These are phyloP conservation scores for Eutrema salsugineum DNA, from an alignment of 441 rosid species.

Conservation along the genomic window DNA sequence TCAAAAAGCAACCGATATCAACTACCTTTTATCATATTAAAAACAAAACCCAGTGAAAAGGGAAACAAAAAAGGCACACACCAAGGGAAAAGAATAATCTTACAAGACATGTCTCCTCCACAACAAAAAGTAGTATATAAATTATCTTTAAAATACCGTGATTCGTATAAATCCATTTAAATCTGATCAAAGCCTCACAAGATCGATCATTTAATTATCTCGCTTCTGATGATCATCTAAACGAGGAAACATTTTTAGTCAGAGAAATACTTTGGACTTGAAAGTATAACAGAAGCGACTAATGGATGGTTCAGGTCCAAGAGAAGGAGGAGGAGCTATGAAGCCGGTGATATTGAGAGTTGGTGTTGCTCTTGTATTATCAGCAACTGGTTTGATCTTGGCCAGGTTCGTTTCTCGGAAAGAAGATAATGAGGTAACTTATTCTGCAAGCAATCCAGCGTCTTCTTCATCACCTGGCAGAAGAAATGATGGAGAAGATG, in stretches of 20 bases:
- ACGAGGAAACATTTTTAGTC: slow-evolving; percentile 13
- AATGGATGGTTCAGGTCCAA: slow-evolving; percentile 30
- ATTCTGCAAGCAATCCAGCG: slow-evolving; percentile 15
- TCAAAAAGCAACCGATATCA: slow-evolving; percentile 18
- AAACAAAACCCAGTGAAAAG: not conserved
- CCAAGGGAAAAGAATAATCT: slow-evolving; percentile 42
- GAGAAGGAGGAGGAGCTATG: slow-evolving; percentile 37
- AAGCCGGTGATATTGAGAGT: slow-evolving; percentile 64
- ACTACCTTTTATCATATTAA: not conserved
- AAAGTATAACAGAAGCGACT: not conserved
- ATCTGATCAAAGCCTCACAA: not conserved
- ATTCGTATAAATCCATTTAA: slow-evolving; percentile 1
- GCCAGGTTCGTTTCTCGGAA: slow-evolving; percentile 44
- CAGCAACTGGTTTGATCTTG: slow-evolving; percentile 55
- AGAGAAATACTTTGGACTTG: not conserved
- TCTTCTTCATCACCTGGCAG: slow-evolving; percentile 1
- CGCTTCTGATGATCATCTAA: not conserved
- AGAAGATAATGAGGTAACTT: slow-evolving; percentile 13
- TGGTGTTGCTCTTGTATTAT: slow-evolving; percentile 54
- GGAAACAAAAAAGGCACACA: not conserved
- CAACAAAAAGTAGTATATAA: not conserved
- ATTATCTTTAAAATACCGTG: not conserved
- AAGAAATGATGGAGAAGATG: slow-evolving; percentile 22
- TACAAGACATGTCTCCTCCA: slow-evolving; percentile 22
- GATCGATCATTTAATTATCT: not conserved